phyloP scores from a whole-genome alignment of 345 rosid species.

The Eucalyptus caleyi region DNA sequence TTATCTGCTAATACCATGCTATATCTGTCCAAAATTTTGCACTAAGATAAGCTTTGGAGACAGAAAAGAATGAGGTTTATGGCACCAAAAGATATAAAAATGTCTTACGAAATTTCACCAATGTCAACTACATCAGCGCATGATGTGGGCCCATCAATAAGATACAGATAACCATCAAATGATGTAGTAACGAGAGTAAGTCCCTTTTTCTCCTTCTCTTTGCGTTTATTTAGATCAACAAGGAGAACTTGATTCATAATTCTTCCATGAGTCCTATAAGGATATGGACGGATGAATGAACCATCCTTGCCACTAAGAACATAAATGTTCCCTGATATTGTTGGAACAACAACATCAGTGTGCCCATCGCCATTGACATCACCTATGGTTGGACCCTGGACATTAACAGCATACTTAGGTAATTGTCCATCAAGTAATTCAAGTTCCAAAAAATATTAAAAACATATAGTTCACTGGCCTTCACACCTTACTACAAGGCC shows the following conservation, averaged over 20 bases:
- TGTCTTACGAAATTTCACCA: slow-evolving; percentile 96
- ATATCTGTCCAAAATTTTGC: slow-evolving; percentile 39
- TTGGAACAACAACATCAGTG: slow-evolving; percentile 90
- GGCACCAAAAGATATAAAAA: background rate
- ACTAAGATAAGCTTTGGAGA: background rate
- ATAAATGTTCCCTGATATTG: slow-evolving; percentile 82
- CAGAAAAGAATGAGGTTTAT: background rate
- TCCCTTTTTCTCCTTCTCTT: slow-evolving; percentile 63
- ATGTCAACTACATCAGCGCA: slow-evolving; percentile 96
- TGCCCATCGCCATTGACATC: slow-evolving; percentile 98
- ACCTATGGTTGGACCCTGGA: slow-evolving; percentile 83
- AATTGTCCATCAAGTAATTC: background rate
- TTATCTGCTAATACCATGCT: slow-evolving; percentile 98
- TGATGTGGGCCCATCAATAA: slow-evolving; percentile 96
- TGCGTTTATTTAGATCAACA: slow-evolving; percentile 69
- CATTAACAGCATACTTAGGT: background rate
- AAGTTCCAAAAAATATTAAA: background rate
- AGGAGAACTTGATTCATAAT: slow-evolving; percentile 98
- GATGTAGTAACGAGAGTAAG: slow-evolving; percentile 90
- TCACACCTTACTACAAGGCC: background rate
- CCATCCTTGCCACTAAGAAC: slow-evolving; percentile 98
- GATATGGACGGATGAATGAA: slow-evolving; percentile 73
- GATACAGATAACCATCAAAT: slow-evolving; percentile 93
- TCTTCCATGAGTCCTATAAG: slow-evolving; percentile 96
- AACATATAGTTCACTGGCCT: background rate